Base-by-base conservation (phyloP, 1,139 yeast species). In the Suzukiozyma palmioleophila region DNA sequence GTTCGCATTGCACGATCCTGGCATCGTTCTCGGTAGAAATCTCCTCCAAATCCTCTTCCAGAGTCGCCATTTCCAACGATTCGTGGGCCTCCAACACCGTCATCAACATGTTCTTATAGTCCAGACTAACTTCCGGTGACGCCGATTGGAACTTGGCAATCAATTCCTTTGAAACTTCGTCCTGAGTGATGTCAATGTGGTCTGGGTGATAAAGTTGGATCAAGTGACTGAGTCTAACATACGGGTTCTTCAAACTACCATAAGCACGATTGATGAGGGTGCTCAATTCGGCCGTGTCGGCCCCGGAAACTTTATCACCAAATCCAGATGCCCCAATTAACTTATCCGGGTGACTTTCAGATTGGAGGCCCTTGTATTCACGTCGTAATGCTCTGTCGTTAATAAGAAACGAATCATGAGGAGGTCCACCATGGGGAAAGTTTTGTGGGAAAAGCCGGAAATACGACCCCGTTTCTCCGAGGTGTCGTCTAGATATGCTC, bases 1-100 rank as follows among this genome's bases (percentile, higher is more conserved):
- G 47, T 50, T 66, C 79, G 14, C 71, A 56, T 7, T 59, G 55
- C 2, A 57, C 54, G 15, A 86, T 77, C 30, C 88, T 63, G 26
- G 44, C 59, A 31, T 77, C 70, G 49, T 86, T 86, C 43, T 80
- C 87, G 9, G 47, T 54, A 33, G 71, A 67, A 41, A 88, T 59
- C 1, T 56, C 65, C 2, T 66, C 74, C 39, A 85, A 66, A 39
- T 85, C 95, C 2, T 68, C 60, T 43, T 77, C 82, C 44, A 66
- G 64, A 8, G 65, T 64, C 1, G 89, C 82, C 54, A 79, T 77
- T 47, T 84, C 88, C 41, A 86, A 66, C 29, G 77, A 72, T 54
- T 87, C 96, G 52, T 88, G 90, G 1, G 87, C 81, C 50, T 88
- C 94, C 60, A 90, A 66, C 26, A 90, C 87, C 35, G 79, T 75